Conservation (phyloP, 2,329 filamentous ascomycete species). For the Zasmidium cellare region DNA sequence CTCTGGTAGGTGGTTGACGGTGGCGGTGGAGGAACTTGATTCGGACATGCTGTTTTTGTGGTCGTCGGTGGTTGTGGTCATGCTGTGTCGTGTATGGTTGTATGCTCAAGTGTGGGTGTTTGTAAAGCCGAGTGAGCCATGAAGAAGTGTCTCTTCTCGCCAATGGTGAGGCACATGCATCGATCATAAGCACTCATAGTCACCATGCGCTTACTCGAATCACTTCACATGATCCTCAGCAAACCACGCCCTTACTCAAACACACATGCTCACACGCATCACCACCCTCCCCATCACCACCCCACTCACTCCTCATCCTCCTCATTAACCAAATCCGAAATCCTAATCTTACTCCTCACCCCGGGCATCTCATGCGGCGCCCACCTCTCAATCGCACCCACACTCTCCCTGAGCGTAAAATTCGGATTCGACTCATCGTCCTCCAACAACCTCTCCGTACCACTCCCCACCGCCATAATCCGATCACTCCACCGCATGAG, state of each 20-base stretch:
- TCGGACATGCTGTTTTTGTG: too few species aligned
- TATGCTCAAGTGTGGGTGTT: too few species aligned
- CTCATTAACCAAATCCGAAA: slow-evolving; percentile 30
- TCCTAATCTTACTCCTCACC: slow-evolving; percentile 31
- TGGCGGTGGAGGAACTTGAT: background rate
- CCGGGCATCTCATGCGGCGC: slow-evolving; percentile 30
- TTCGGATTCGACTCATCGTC: slow-evolving; percentile 29
- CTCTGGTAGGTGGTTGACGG: background rate
- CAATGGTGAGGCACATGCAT: background rate
- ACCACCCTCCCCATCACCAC: background rate
- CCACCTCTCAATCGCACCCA: slow-evolving; percentile 33
- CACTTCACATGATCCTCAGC: too few species aligned
- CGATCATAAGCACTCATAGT: background rate
- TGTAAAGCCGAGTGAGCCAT: too few species aligned
- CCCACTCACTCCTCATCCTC: slow-evolving; percentile 17
- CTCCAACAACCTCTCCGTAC: slow-evolving; percentile 30
- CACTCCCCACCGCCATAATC: slow-evolving; percentile 35
- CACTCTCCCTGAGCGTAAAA: slow-evolving; percentile 29
- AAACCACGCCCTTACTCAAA: too few species aligned
- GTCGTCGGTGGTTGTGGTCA: too few species aligned
- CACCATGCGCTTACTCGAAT: background rate
- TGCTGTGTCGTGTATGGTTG: too few species aligned
- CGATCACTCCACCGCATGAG: slow-evolving; percentile 35
- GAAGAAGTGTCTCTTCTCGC: too few species aligned
- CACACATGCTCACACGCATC: background rate